A percentile compares a stretch with the other conserved stretches of the same genome.
Conservation (phyloP, 768 basidiomycete species). For the Kwoniella bestiolae region DNA sequence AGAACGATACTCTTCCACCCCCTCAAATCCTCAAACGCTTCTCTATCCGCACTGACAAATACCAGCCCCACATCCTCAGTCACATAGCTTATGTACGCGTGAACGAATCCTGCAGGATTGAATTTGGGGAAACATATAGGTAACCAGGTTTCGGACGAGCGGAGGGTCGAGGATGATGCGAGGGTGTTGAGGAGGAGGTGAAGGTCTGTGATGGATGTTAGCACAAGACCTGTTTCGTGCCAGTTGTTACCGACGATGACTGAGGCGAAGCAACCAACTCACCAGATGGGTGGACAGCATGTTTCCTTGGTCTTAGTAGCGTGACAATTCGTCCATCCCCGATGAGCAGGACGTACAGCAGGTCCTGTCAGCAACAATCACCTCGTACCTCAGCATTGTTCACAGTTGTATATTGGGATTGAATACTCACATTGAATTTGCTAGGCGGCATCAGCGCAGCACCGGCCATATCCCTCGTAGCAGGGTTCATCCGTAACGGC, state of each 20-base stretch:
- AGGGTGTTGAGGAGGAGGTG: conserved; percentile 92
- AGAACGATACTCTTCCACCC: conserved; percentile 73
- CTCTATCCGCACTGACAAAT: conserved; percentile 77
- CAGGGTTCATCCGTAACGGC: conserved; percentile 75
- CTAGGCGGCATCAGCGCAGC: conserved; percentile 77
- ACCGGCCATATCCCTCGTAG: conserved; percentile 73
- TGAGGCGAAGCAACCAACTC: conserved; percentile 26
- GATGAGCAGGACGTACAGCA: conserved; percentile 88
- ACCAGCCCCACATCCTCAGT: conserved; percentile 66
- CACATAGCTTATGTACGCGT: conserved; percentile 72
- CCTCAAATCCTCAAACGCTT: conserved; percentile 77
- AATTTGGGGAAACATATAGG: conserved; percentile 96
- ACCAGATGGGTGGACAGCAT: conserved; percentile 94
- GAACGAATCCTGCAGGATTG: conserved; percentile 84
- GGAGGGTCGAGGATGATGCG: conserved; percentile 77
- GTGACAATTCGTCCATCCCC: conserved; percentile 78
- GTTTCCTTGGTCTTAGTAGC: conserved; percentile 84
- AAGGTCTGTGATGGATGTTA: conserved; percentile 65
- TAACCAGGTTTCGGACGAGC: conserved; percentile 80
- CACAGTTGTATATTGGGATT: too few relatives aligned
- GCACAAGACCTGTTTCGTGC: not conserved
- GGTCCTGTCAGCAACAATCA: conserved; percentile 66
- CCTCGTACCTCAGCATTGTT: too few relatives aligned
- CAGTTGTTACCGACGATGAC: not conserved
- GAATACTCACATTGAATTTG: conserved; percentile 75